Percentiles rank a stretch among this genome's conserved stretches.
Evolutionary conservation across 2,329 filamentous ascomycete genomes (phyloP).

Genomic region (Fusarium nanum): DNA sequence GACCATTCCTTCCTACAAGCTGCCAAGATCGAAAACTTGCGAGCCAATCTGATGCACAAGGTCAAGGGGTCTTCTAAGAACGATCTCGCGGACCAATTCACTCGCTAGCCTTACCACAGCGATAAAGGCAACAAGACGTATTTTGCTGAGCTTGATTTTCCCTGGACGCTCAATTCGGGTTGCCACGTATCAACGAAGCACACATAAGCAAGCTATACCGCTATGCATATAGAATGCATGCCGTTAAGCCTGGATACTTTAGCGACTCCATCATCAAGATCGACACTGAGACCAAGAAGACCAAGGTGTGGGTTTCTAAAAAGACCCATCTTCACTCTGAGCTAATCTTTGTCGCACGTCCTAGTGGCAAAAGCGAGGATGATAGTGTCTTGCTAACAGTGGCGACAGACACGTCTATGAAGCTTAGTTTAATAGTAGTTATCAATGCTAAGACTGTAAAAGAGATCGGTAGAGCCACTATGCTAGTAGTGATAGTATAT

Average conservation of each 20-base stretch:
- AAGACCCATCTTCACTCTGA: neutral
- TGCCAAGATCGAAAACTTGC: conserved; percentile 7
- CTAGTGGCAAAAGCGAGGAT: neutral
- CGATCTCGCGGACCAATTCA: conserved; percentile 13
- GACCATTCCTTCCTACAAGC: neutral
- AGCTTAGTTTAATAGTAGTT: neutral
- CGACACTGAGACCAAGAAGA: conserved; percentile 5
- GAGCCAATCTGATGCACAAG: conserved; percentile 17
- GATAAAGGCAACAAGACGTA: neutral
- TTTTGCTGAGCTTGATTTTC: conserved; percentile 8
- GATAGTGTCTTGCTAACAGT: neutral
- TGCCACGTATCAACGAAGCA: neutral
- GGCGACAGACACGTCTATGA: neutral
- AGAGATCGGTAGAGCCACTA: neutral
- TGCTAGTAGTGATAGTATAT: neutral
- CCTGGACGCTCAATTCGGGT: neutral
- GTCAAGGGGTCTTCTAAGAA: conserved; percentile 1
- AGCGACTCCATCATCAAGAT: conserved; percentile 28
- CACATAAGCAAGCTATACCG: conserved; percentile 9
- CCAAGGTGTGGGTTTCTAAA: neutral
- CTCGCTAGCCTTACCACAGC: conserved; percentile 9
- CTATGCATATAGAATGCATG: conserved; percentile 16
- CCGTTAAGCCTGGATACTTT: conserved; percentile 9
- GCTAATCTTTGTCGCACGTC: neutral
- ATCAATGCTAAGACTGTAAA: neutral